Percentiles rank a stretch among this genome's conserved stretches.
Evolutionary conservation across 768 basidiomycete genomes (phyloP).

Genomic region (Hygrophoropsis aurantiaca): DNA sequence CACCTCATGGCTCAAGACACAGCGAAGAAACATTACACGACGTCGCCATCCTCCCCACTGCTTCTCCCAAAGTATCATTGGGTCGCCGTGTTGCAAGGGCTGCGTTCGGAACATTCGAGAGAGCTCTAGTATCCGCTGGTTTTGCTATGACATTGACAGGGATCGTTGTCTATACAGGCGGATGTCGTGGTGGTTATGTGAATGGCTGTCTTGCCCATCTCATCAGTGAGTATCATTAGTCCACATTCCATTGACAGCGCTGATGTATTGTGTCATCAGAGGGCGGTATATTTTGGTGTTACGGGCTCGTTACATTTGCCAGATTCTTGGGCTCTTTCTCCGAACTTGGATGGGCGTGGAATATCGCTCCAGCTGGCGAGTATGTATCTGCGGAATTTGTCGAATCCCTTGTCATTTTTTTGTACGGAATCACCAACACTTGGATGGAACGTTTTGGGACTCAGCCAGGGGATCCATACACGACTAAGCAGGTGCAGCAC

Average conservation of each 20-base stretch:
- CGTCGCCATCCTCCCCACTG: constrained; percentile 17
- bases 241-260: neutral
- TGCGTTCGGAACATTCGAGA: constrained; percentile 56
- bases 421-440: constrained; percentile 88
- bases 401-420: constrained; percentile 79
- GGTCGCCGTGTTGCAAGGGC: constrained; percentile 44
- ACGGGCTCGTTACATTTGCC: constrained; percentile 86
- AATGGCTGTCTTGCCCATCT: constrained; percentile 89
- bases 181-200: constrained; percentile 74
- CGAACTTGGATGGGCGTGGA: constrained; percentile 95
- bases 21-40: constrained; percentile 63
- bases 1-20: constrained; percentile 38
- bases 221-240: constrained; percentile 62
- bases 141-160: constrained; percentile 68
- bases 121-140: constrained; percentile 68
- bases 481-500: constrained; percentile 91
- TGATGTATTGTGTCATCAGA: constrained; percentile 41
- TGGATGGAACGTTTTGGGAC: constrained; percentile 98
- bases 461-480: constrained; percentile 75
- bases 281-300: constrained; percentile 91
- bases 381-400: constrained; percentile 70
- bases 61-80: constrained; percentile 20
- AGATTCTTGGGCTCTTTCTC: constrained; percentile 91
- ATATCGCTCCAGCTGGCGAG: constrained; percentile 54
- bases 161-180: constrained; percentile 80